Evolutionary conservation across 768 basidiomycete species (phyloP).

Genomic region (Paxillus involutus): DNA sequence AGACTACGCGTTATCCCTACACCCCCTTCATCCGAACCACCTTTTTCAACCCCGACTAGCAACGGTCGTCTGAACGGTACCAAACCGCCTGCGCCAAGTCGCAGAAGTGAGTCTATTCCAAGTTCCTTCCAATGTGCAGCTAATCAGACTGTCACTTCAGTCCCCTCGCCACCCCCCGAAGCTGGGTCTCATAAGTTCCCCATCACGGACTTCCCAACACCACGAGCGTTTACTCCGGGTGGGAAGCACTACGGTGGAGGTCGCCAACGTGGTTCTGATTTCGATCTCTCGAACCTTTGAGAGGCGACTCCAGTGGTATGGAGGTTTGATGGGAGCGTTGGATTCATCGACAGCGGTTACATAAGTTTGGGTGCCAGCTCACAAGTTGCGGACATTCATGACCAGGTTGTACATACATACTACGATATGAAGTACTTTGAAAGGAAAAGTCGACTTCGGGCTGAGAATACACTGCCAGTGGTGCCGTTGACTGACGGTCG

Average conservation of each 20-base stretch:
- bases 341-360: too few relatives aligned
- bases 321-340: neutral
- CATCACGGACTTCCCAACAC: constrained; percentile 75
- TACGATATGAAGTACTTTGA: neutral
- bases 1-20: constrained; percentile 25
- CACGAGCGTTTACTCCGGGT: constrained; percentile 56
- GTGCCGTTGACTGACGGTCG: neutral
- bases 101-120: constrained; percentile 45
- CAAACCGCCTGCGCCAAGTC: constrained; percentile 36
- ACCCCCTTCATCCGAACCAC: constrained; percentile 21
- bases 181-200: constrained; percentile 74
- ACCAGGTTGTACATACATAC: too few relatives aligned
- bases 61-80: constrained; percentile 29
- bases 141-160: constrained; percentile 29
- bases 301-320: neutral
- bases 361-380: too few relatives aligned
- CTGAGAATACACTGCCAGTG: neutral
- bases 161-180: constrained; percentile 59
- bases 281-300: constrained; percentile 49
- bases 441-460: neutral
- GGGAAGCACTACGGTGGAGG: constrained; percentile 64
- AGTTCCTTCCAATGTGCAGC: neutral
- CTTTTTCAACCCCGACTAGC: constrained; percentile 11
- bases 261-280: constrained; percentile 67
- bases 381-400: too few relatives aligned